phyloP scores from a whole-genome alignment of 1,284 basidiomycete genomes.

The Mycena citricolor region DNA sequence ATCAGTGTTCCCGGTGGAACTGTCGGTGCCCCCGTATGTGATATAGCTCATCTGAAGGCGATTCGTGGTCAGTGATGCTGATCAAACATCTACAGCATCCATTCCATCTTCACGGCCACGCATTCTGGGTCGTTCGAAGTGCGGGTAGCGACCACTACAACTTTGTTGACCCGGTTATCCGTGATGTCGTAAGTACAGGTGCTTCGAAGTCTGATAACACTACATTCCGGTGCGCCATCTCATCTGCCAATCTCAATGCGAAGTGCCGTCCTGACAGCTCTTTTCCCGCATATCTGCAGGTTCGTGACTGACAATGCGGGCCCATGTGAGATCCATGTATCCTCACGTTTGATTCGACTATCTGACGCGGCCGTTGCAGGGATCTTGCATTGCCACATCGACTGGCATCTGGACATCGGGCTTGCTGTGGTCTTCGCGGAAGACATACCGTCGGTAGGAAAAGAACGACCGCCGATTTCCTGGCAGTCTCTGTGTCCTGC shows the following conservation, averaged over 20 bases:
- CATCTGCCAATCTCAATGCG: conserved; percentile 28
- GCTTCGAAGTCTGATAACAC: conserved; percentile 31
- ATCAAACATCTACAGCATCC: conserved; percentile 15
- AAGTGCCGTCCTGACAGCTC: conserved; percentile 15
- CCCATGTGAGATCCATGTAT: conserved; percentile 36
- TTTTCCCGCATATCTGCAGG: conserved; percentile 8
- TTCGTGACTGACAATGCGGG: conserved; percentile 15
- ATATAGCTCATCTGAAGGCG: conserved; percentile 30
- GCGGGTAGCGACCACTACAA: conserved; percentile 1
- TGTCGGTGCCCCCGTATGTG: conserved; percentile 13
- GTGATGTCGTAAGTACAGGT: conserved; percentile 16
- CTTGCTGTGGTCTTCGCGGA: conserved; percentile 43
- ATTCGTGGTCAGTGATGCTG: too few relatives aligned
- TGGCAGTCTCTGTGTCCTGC: background rate
- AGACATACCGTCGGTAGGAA: conserved; percentile 27
- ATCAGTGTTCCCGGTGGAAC: conserved; percentile 17
- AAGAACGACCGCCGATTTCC: conserved; percentile 22
- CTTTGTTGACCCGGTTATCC: conserved; percentile 2
- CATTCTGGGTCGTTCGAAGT: conserved; percentile 14
- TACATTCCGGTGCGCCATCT: conserved; percentile 17
- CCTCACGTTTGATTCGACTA: conserved; percentile 21
- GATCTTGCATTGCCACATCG: conserved; percentile 32
- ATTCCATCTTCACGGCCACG: conserved; percentile 24
- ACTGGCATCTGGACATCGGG: conserved; percentile 33
- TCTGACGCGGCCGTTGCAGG: conserved; percentile 33